phyloP scores from a whole-genome alignment of 192 early-diverging fungal species.

The Globomyces pollinis-pini region DNA sequence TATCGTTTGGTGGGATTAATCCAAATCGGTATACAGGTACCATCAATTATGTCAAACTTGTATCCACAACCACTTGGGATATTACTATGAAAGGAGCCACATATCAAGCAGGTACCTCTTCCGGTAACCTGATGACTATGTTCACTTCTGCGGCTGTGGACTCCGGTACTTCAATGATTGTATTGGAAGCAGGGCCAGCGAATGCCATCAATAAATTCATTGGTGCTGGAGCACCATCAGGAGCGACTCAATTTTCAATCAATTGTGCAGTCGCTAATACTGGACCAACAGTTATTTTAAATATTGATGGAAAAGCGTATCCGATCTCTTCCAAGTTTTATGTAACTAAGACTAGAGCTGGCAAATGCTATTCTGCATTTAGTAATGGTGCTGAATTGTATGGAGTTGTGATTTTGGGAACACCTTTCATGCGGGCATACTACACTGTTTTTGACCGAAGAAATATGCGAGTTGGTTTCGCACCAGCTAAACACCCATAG shows the following conservation, averaged over 20 bases:
- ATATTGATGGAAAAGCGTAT: not conserved
- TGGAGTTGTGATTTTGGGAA: slow-evolving; percentile 26
- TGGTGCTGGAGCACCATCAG: slow-evolving; percentile 63
- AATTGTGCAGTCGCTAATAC: not conserved
- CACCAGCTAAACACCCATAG: slow-evolving; percentile 16
- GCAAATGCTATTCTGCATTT: not conserved
- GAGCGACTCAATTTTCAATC: too few relatives aligned
- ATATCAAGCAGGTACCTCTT: not conserved
- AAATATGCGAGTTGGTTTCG: slow-evolving; percentile 38
- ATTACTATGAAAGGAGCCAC: not conserved
- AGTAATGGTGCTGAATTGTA: not conserved
- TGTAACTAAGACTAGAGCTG: not conserved
- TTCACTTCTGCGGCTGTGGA: slow-evolving; percentile 65
- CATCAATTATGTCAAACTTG: not conserved
- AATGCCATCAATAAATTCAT: slow-evolving; percentile 84
- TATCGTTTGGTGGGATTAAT: slow-evolving; percentile 5
- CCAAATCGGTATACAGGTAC: slow-evolving; percentile 1
- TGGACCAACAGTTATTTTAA: not conserved
- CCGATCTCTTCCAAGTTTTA: not conserved
- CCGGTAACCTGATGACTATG: not conserved
- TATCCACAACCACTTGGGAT: not conserved
- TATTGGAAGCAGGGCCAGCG: slow-evolving; percentile 64
- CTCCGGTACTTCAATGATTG: slow-evolving; percentile 83
- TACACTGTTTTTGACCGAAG: slow-evolving; percentile 44
- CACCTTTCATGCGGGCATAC: slow-evolving; percentile 41